Evolutionary conservation across 495 filamentous ascomycete genomes (phyloP), one percentile per base, ranked within the genome.

Genomic region (Cryomyces antarcticus): DNA sequence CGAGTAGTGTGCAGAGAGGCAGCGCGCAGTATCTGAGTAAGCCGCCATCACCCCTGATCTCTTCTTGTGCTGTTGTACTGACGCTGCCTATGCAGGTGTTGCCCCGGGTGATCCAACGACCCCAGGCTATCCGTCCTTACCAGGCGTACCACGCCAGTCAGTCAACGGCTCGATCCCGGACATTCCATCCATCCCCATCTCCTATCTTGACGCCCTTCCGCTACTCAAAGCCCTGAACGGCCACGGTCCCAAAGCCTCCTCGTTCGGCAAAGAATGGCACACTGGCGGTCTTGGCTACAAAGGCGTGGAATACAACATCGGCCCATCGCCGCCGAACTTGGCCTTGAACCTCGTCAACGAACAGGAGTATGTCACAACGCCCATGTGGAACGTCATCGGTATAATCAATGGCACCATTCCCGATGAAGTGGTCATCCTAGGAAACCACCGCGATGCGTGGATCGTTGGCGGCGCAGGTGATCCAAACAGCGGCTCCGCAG

Each of bases 391-490:
- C 49, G 84, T 89, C 9, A 92, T 97, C 47, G 89, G 89, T 30
- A 67, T 86, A 29, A 86, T 97, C 59, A 93, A 93, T 45, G 89
- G 89, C n/a, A 78, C 73, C 6, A 75, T 93, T 41, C 65, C 75
- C 0, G 77, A 86, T 43, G 88, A 95, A 54, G 86, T 93, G 7
- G 69, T 94, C 39, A 68, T 97, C 5, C 61, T 96, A n/a, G 92
- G 92, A 10, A 96, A 96, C 53, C 89, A 97, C 55, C 78, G 87
- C 10, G 89, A 97, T 62, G 82, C 86, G 0, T 95, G 86, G 86
- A 75, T 92, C 54, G 82, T 79, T 6, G 84, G 86, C 40, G 61
- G 61, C 5, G 60, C 61, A 5, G 61, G 54, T 6, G 61, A 64
- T 46, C 61, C 61, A n/a, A 64, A 64, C 47, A 60, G 56, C 28